A percentile compares a stretch with the other conserved stretches of the same genome.
phyloP scores from a whole-genome alignment of 108 stramenopile genomes.

The Skeletonema menzelii region DNA sequence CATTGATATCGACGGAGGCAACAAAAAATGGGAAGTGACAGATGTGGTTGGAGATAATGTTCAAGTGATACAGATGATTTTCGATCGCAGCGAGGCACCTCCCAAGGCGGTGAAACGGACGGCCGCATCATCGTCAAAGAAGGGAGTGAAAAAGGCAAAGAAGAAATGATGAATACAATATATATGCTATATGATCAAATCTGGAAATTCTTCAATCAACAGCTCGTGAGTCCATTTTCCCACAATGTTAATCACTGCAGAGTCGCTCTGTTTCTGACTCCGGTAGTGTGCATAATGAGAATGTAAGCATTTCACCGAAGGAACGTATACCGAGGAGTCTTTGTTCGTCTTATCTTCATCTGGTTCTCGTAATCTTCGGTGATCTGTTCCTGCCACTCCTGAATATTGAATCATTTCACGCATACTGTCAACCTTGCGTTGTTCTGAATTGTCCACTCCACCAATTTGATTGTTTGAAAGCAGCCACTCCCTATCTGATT shows the following conservation, averaged over 20 bases:
- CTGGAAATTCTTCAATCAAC: conserved; percentile 51
- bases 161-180: background rate
- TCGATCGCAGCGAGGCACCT: conserved; percentile 20
- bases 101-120: background rate
- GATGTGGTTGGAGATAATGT: conserved; percentile 20
- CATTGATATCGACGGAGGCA: background rate
- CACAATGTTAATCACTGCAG: conserved; percentile 45
- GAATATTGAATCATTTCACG: conserved; percentile 62
- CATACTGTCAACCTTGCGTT: conserved; percentile 37
- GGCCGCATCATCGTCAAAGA: background rate
- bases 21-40: conserved; percentile 8
- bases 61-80: conserved; percentile 18
- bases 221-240: conserved; percentile 57
- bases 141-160: background rate
- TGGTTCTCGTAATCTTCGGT: conserved; percentile 11
- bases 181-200: conserved; percentile 32
- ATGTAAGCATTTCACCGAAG: conserved; percentile 75
- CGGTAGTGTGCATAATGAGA: conserved; percentile 82
- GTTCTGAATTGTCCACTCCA: background rate
- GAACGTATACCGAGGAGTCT: conserved; percentile 6
- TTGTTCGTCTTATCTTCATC: conserved; percentile 1
- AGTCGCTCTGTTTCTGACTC: conserved; percentile 26
- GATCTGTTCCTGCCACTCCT: conserved; percentile 73
- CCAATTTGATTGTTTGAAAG: conserved; percentile 1
- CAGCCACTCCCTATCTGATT: conserved; percentile 49